Evolutionary conservation across 306 rosid species (phyloP), one percentile per base, ranked within the genome.

Genomic region (Cicer chorassanicum): DNA sequence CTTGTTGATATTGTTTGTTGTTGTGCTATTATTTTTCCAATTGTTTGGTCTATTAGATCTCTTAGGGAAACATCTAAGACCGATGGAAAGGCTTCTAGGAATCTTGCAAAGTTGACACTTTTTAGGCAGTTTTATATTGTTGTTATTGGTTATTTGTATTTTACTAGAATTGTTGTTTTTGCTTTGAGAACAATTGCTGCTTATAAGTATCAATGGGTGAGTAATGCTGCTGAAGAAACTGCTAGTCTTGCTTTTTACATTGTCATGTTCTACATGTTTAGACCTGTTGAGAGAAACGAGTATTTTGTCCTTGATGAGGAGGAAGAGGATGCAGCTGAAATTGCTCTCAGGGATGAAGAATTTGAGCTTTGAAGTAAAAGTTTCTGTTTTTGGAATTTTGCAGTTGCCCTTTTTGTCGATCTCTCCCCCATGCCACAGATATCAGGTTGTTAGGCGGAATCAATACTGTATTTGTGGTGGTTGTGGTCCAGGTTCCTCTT

Each of bases 241-340:
- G 98, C 89, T 0, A 93, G 91, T 57, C 90, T 93, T 8, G 86
- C 57, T 1, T 93, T 93, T 79, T 93, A 91, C 40, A 16, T 82
- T 62, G 82, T 93, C 21, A 93, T 93, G 89, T 93, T 93, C 87
- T 89, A 93, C 57, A 93, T 91, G 97, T 93, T 91, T 63, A 89
- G 98, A 83, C 98, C 98, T 1, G 90, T 88, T 80, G 93, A 86
- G 94, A 88, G 53, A 81, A 88, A 94, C 48, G 96, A 91, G 78
- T 94, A 92, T 87, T 88, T 92, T 36, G 86, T 83, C 48, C 89
- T 94, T n/a, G 98, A 94, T 16, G 96, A 87, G 74, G 97, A 91
- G 86, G 98, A 94, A 48, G 97, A 94, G 68, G 98, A 90, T 78
- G 95, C 96, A 1, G 98, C 96, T 0, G 97, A 94, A 70, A 8